Evolutionary conservation across 2,329 filamentous ascomycete genomes (phyloP), one percentile per base, ranked within the genome.

Genomic region (Raffaelea arxii): DNA sequence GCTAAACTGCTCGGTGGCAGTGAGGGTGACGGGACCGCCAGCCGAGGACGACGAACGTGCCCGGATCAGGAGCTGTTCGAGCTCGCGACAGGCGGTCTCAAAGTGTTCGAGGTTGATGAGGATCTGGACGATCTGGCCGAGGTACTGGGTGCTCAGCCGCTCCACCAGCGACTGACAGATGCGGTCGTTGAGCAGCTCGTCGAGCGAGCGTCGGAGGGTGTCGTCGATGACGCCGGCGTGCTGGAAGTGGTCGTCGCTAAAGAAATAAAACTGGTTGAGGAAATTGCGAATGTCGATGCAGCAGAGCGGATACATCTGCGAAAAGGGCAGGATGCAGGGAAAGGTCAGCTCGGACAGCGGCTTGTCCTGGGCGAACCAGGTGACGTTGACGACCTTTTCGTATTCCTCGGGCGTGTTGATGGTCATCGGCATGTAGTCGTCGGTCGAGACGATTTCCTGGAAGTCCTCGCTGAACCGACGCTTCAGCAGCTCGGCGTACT

Each of bases 361-460:
- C 56, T 86, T 88, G 25, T 94, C 88, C 38, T 90, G 90, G 1
- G 78, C 83, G 62, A 95, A 97, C 91, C 91, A 98, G 66, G 86
- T 94, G 50, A 97, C 89, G 51, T 89, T 92, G 53, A 96, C 79
- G 30, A 98, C 91, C 58, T 96, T 95, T 57, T 94, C 87, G 60
- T 94, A 97, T 59, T 97, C 90, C 56, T 95, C 90, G 16, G 75
- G 66, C 19, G 84, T 89, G 57, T 89, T 87, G 62, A 97, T 94
- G 2, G 88, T 86, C 92, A 98, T 97, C 3, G 92, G 94, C 91
- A 98, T 98, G 65, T 98, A 98, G 64, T 98, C 92, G 62, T 98
- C 92, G 1, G 88, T 96, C n/a, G 86, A 81, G 16, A 83, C 78
- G 56, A 82, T 82, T 75, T 97, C 91, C 61, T 94, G 84, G 61